These are phyloP conservation scores for Ormosia semicastrata DNA, from an alignment of 306 rosid species.

Conservation along the genomic window DNA sequence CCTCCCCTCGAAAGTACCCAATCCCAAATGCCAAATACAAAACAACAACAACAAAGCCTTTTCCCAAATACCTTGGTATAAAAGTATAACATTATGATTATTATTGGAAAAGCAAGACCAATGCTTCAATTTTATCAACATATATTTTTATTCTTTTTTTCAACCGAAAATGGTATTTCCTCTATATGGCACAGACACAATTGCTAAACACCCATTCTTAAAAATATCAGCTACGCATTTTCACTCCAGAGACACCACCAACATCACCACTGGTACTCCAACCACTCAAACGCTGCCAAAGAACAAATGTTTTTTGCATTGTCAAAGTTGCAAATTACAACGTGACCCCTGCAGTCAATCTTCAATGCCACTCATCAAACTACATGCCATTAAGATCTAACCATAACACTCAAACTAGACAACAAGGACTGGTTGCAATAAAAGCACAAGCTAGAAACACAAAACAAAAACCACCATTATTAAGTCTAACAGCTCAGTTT, in stretches of 20 bases:
- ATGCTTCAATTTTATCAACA: background rate
- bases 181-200: background rate
- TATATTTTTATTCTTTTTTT: background rate
- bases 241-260: background rate
- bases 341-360: background rate
- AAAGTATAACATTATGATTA: background rate
- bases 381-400: slow-evolving; percentile 27
- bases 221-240: background rate
- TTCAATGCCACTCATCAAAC: slow-evolving; percentile 16
- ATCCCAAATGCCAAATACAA: slow-evolving; percentile 13
- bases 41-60: too few species aligned
- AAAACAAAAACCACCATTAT: slow-evolving; percentile 25
- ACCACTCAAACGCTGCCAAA: slow-evolving; percentile 8
- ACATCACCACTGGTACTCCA: slow-evolving; percentile 11
- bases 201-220: background rate
- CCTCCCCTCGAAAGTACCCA: slow-evolving; percentile 14
- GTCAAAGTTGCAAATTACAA: background rate
- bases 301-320: background rate
- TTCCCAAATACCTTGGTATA: background rate
- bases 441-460: slow-evolving; percentile 22
- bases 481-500: slow-evolving; percentile 40
- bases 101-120: background rate
- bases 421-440: slow-evolving; percentile 22
- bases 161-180: background rate
- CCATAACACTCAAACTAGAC: slow-evolving; percentile 19